Evolutionary conservation across 192 early-diverging fungal genomes (phyloP).

Genomic region (Gorgonomyces haynaldii): DNA sequence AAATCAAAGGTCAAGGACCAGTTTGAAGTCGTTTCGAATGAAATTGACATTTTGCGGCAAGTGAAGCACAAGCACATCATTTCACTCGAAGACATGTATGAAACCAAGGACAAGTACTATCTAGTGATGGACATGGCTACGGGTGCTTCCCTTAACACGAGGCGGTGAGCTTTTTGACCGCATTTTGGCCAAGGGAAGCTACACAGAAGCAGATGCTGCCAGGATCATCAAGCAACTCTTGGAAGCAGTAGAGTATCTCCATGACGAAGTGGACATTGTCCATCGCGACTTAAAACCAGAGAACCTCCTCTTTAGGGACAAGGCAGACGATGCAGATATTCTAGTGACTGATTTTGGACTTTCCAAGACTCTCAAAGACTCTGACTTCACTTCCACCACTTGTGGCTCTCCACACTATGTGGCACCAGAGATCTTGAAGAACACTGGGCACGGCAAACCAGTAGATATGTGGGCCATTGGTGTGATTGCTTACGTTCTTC

Average conservation of each 20-base stretch:
- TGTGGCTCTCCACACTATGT: constrained; percentile 47
- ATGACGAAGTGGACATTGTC: constrained; percentile 30
- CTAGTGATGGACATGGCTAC: constrained; percentile 39
- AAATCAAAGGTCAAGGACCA: constrained; percentile 45
- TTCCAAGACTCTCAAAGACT: constrained; percentile 47
- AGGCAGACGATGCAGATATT: constrained; percentile 30
- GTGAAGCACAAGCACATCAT: constrained; percentile 35
- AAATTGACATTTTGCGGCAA: constrained; percentile 58
- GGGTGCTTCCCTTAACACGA: constrained; percentile 14
- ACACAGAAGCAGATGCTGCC: constrained; percentile 38
- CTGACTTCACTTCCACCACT: constrained; percentile 50
- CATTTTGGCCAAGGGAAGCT: constrained; percentile 35
- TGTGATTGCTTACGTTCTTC: constrained; percentile 46
- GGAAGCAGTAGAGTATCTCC: constrained; percentile 34
- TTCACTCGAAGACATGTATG: constrained; percentile 26
- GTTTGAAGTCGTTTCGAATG: constrained; percentile 49
- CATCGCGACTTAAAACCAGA: constrained; percentile 46
- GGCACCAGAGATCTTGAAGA: constrained; percentile 58
- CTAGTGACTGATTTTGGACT: constrained; percentile 69
- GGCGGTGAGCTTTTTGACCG: constrained; percentile 50
- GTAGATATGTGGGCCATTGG: constrained; percentile 69
- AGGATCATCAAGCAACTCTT: constrained; percentile 32
- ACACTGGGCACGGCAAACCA: constrained; percentile 49
- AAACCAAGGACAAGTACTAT: constrained; percentile 23
- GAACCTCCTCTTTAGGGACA: constrained; percentile 40